These are phyloP conservation scores for Rhodosporidiobolus sp. DNA, from an alignment of 768 basidiomycete genomes.

Conservation along the genomic window DNA sequence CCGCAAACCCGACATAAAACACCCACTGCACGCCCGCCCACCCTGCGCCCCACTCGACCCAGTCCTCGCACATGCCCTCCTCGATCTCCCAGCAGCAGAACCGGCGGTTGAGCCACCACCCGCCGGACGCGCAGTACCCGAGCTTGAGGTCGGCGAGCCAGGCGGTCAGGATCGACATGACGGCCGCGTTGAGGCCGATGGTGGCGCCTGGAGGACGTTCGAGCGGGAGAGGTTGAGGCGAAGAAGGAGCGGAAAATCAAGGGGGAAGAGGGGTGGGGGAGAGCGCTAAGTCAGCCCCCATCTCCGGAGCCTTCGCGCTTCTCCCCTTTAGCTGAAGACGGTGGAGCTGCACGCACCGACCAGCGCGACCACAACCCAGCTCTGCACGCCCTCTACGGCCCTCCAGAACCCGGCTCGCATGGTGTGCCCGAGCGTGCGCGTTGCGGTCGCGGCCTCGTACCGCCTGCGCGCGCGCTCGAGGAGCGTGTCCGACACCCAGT, in stretches of 20 bases:
- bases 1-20: conserved; percentile 84
- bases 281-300: too few species aligned
- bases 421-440: conserved; percentile 49
- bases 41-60: conserved; percentile 86
- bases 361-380: conserved; percentile 85
- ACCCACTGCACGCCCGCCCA: conserved; percentile 67
- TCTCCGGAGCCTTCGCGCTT: too few species aligned
- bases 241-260: background rate
- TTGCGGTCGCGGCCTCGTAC: conserved; percentile 51
- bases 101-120: conserved; percentile 97
- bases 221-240: background rate
- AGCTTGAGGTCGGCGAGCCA: conserved; percentile 98
- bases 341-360: conserved; percentile 64
- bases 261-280: background rate
- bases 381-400: conserved; percentile 69
- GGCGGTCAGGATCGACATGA: conserved; percentile 90
- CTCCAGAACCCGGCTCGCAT: conserved; percentile 63
- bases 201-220: conserved; percentile 61
- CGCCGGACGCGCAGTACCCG: conserved; percentile 86
- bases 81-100: conserved; percentile 99
- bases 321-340: background rate
- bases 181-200: conserved; percentile 89
- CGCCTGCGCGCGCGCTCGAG: conserved; percentile 78
- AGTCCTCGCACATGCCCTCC: conserved; percentile 80
- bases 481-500: conserved; percentile 96